phyloP scores from a whole-genome alignment of 78 protist species.

The slime mould (Dictyostelium discoideum) region dicty_2.7 NC_007090.3:1913501-1914000 shows the following conservation, averaged over 20 bases:
- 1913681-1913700: slow-evolving; percentile 12
- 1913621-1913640: slow-evolving; percentile 13
- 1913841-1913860: slow-evolving; percentile 27
- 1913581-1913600: slow-evolving; percentile 27
- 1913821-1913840: background rate
- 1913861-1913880: slow-evolving; percentile 31
- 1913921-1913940: slow-evolving; percentile 63
- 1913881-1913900: slow-evolving; percentile 47
- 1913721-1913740: slow-evolving; percentile 25
- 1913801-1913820: background rate
- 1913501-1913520: slow-evolving; percentile 4
- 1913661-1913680: slow-evolving; percentile 29
- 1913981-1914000: slow-evolving; percentile 18
- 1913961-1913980: background rate
- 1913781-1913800: slow-evolving; percentile 50
- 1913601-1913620: slow-evolving; percentile 8
- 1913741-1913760: background rate
- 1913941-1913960: slow-evolving; percentile 60
- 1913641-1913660: slow-evolving; percentile 36
- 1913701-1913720: slow-evolving; percentile 10
- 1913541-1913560: slow-evolving; percentile 14
- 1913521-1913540: slow-evolving; percentile 34
- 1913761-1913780: slow-evolving; percentile 7
- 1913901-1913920: slow-evolving; percentile 21
- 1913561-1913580: slow-evolving; percentile 2